Evolutionary conservation across 1,139 yeast species (phyloP).

Genomic region (Trichomonascaceae sp.): DNA sequence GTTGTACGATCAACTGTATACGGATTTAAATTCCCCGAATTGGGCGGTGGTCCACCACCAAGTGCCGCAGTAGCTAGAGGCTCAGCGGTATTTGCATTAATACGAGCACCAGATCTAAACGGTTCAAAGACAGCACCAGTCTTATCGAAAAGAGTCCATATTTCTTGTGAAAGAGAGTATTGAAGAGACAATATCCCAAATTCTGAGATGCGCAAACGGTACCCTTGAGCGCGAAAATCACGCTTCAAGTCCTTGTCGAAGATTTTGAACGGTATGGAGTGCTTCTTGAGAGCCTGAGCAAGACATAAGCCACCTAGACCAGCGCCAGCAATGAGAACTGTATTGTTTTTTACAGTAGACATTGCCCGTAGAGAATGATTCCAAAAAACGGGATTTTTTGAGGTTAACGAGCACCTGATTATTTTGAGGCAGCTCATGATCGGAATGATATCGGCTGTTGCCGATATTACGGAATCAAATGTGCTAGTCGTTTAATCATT

Average conservation of each 20-base stretch:
- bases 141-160: conserved; percentile 1
- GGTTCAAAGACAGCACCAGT: neutral
- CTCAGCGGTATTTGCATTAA: neutral
- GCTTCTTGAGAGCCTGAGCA: conserved; percentile 3
- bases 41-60: conserved; percentile 1
- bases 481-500: neutral
- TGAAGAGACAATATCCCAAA: neutral
- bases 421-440: neutral
- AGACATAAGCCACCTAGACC: neutral
- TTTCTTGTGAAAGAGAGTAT: neutral
- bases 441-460: neutral
- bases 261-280: neutral
- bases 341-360: neutral
- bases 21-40: neutral
- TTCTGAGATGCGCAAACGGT: neutral
- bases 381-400: neutral
- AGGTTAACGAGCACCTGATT: neutral
- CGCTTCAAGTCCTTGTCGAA: conserved; percentile 1
- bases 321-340: neutral
- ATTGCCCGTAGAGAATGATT: neutral
- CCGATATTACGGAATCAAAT: neutral
- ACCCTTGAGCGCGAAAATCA: conserved; percentile 3
- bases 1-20: neutral
- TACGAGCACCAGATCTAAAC: neutral
- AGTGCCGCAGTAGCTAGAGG: neutral